Percentiles rank a stretch among this genome's conserved stretches.
These are phyloP conservation scores for Annona cherimola DNA, from an alignment of 164 flowering plant genomes.

Conservation along the genomic window DNA sequence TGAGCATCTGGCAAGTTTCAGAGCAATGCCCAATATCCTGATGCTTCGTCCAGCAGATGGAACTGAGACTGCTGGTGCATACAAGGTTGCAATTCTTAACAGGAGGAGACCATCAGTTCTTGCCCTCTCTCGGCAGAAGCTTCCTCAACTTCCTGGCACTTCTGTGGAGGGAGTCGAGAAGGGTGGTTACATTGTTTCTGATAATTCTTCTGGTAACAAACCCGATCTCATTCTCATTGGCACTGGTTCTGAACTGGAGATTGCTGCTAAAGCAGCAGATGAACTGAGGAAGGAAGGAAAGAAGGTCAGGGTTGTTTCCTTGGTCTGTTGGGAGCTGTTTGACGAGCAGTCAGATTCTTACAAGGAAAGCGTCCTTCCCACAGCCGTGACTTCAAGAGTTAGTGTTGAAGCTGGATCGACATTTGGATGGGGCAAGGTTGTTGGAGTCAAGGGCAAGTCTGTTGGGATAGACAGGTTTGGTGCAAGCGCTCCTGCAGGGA, in stretches of 20 bases:
- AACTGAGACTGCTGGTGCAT: constrained; percentile 92
- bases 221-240: constrained; percentile 90
- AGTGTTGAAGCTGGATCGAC: constrained; percentile 95
- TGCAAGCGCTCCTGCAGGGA: constrained; percentile 94
- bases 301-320: constrained; percentile 80
- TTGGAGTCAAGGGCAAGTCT: constrained; percentile 75
- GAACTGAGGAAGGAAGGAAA: constrained; percentile 88
- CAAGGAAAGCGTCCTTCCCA: constrained; percentile 92
- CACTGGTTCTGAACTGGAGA: constrained; percentile 95
- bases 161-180: constrained; percentile 85
- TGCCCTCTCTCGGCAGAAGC: constrained; percentile 92
- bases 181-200: constrained; percentile 85
- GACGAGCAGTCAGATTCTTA: constrained; percentile 84
- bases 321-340: constrained; percentile 87
- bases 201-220: constrained; percentile 76
- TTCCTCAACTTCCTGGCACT: constrained; percentile 77
- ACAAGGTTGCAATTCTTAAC: constrained; percentile 77
- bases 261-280: constrained; percentile 78
- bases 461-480: constrained; percentile 91
- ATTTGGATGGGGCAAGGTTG: constrained; percentile 84
- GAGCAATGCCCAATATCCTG: constrained; percentile 96
- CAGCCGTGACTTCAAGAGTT: constrained; percentile 72
- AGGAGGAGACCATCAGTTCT: constrained; percentile 86
- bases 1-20: constrained; percentile 96
- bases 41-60: constrained; percentile 99